Percentiles rank a stretch among this genome's conserved stretches.
Evolutionary conservation across 805 yeast species (phyloP).

Genomic region (Starmera amethionina): DNA sequence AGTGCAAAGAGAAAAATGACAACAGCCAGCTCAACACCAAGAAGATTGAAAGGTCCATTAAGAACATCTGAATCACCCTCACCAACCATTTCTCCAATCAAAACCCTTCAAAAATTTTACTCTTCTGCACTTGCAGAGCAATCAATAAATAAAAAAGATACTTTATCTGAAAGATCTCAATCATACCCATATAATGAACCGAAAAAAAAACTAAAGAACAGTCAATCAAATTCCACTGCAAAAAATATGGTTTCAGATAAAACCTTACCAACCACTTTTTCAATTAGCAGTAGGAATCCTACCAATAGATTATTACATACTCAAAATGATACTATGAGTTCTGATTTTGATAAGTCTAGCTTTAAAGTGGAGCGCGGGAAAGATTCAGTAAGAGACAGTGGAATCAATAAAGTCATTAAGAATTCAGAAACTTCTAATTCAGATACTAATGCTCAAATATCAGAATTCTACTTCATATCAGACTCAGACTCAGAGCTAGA

Average conservation of each 20-base stretch:
- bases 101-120: too few relatives aligned
- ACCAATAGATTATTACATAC: not conserved
- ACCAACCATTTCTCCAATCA: constrained; percentile 3
- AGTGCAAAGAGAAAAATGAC: constrained; percentile 1
- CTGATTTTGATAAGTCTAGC: too few relatives aligned
- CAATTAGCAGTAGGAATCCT: constrained; percentile 4
- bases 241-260: constrained; percentile 10
- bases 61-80: constrained; percentile 3
- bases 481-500: not conserved
- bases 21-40: constrained; percentile 1
- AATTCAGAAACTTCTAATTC: not conserved
- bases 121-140: too few relatives aligned
- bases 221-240: constrained; percentile 1
- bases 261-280: not conserved
- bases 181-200: constrained; percentile 1
- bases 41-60: constrained; percentile 5
- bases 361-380: not conserved
- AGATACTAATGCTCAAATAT: not conserved
- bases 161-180: too few relatives aligned
- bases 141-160: too few relatives aligned
- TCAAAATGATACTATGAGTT: too few relatives aligned
- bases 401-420: not conserved
- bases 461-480: not conserved
- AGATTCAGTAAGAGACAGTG: not conserved
- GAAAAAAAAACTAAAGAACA: not conserved